Evolutionary conservation across 257 asterid species (phyloP).

Genomic region (Thymus quinquecostatus): DNA sequence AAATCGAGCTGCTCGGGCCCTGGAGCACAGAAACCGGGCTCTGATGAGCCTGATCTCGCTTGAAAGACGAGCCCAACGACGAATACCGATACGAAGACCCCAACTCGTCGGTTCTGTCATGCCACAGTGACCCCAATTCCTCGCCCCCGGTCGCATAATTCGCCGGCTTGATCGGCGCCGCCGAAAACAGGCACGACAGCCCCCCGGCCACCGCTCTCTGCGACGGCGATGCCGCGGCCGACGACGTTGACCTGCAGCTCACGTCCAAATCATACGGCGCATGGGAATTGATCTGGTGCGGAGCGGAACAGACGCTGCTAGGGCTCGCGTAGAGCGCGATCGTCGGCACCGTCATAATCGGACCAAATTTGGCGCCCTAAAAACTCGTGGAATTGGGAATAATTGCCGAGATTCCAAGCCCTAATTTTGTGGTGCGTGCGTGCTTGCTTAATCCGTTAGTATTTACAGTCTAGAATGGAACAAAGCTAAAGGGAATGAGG

Average conservation of each 20-base stretch:
- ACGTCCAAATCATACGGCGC: conserved; percentile 63
- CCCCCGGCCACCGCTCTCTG: conserved; percentile 64
- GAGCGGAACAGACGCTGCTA: conserved; percentile 68
- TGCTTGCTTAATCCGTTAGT: conserved; percentile 15
- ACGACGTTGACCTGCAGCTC: conserved; percentile 57
- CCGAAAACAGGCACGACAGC: conserved; percentile 60
- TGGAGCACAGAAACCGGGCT: conserved; percentile 96
- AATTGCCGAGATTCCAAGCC: conserved; percentile 24
- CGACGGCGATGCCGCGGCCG: conserved; percentile 67
- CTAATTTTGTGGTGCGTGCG: conserved; percentile 9
- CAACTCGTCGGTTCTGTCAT: conserved; percentile 69
- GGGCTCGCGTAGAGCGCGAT: conserved; percentile 85
- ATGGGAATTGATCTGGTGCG: conserved; percentile 78
- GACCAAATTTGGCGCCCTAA: conserved; percentile 25
- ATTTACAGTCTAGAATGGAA: background rate
- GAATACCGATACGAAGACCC: conserved; percentile 71
- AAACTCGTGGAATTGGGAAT: conserved; percentile 8
- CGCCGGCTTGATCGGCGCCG: conserved; percentile 60
- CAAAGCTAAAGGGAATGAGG: background rate
- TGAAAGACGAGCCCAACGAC: conserved; percentile 61
- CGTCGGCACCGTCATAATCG: conserved; percentile 65
- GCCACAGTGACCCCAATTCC: conserved; percentile 75
- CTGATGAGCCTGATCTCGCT: conserved; percentile 71
- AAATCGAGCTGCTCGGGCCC: conserved; percentile 54
- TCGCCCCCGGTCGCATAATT: conserved; percentile 56